These are phyloP conservation scores for Lentinula sp. DNA, from an alignment of 768 basidiomycete genomes.

Conservation along the genomic window DNA sequence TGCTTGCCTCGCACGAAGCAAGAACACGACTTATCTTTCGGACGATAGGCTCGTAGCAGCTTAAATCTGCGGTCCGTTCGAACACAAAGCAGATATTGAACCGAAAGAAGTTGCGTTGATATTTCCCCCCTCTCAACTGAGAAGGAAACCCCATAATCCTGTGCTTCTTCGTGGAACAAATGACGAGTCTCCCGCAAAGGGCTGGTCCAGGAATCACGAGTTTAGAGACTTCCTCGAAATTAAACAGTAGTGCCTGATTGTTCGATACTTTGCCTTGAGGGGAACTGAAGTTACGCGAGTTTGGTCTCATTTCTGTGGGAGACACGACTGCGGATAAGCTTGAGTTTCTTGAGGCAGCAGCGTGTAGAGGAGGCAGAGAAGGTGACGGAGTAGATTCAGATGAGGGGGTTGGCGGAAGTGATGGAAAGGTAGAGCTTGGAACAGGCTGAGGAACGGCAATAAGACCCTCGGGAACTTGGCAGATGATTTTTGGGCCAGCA, in stretches of 20 bases:
- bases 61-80: conserved; percentile 82
- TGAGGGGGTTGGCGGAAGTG: conserved; percentile 34
- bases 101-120: conserved; percentile 82
- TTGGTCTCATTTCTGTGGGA: conserved; percentile 35
- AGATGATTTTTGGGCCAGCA: conserved; percentile 84
- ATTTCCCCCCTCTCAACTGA: conserved; percentile 58
- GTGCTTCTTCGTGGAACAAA: conserved; percentile 73
- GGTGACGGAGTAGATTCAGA: conserved; percentile 22
- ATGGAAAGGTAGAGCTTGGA: conserved; percentile 14
- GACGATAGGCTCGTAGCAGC: conserved; percentile 94
- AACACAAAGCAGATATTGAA: conserved; percentile 98
- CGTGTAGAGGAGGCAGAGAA: conserved; percentile 15
- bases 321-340: conserved; percentile 42
- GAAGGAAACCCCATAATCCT: conserved; percentile 93
- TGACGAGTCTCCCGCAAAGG: conserved; percentile 85
- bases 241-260: conserved; percentile 52
- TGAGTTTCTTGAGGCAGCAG: conserved; percentile 40
- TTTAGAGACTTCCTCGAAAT: conserved; percentile 87
- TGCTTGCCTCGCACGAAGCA: conserved; percentile 78
- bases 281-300: conserved; percentile 34
- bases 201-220: conserved; percentile 89
- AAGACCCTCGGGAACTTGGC: conserved; percentile 91
- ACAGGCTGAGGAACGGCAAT: conserved; percentile 44
- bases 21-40: conserved; percentile 91
- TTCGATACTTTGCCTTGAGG: conserved; percentile 43